Evolutionary conservation across 2,329 filamentous ascomycete species (phyloP).

Genomic region (Phyllosticta capitalensis): DNA sequence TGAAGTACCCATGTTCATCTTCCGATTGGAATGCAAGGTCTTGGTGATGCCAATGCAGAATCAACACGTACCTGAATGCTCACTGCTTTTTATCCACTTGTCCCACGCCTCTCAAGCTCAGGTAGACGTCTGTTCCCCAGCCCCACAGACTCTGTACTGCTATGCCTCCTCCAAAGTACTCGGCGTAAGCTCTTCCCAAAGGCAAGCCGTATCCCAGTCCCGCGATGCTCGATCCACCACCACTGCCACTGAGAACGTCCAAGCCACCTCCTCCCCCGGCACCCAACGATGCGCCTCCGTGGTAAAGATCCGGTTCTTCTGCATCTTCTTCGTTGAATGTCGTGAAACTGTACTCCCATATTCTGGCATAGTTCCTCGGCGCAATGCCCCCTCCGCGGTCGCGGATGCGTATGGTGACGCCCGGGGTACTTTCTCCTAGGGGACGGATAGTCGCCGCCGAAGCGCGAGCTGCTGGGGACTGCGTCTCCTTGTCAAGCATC

Average conservation of each 20-base stretch:
- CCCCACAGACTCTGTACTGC: constrained; percentile 91
- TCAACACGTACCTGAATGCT: not conserved
- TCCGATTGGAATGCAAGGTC: not conserved
- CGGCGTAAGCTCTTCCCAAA: constrained; percentile 83
- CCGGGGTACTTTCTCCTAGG: constrained; percentile 50
- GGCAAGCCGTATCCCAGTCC: constrained; percentile 90
- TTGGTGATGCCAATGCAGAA: not conserved
- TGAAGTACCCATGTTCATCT: too few species aligned
- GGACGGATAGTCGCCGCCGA: constrained; percentile 31
- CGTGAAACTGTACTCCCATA: constrained; percentile 97
- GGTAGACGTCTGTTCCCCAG: constrained; percentile 69
- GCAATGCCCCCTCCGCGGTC: constrained; percentile 92
- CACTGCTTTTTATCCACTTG: constrained; percentile 19
- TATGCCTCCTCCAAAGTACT: constrained; percentile 96
- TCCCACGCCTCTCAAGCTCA: constrained; percentile 52
- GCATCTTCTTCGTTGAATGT: constrained; percentile 68
- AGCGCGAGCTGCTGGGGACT: constrained; percentile 13
- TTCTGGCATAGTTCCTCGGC: constrained; percentile 70
- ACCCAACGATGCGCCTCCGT: constrained; percentile 28
- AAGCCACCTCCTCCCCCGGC: constrained; percentile 35
- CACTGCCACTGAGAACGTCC: constrained; percentile 54
- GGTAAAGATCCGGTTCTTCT: not conserved
- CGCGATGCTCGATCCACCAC: constrained; percentile 43
- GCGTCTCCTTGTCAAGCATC: not conserved
- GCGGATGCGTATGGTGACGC: constrained; percentile 89